Evolutionary conservation across 371 early-diverging fungal genomes (phyloP).

Genomic region (Mortierella sp.): DNA sequence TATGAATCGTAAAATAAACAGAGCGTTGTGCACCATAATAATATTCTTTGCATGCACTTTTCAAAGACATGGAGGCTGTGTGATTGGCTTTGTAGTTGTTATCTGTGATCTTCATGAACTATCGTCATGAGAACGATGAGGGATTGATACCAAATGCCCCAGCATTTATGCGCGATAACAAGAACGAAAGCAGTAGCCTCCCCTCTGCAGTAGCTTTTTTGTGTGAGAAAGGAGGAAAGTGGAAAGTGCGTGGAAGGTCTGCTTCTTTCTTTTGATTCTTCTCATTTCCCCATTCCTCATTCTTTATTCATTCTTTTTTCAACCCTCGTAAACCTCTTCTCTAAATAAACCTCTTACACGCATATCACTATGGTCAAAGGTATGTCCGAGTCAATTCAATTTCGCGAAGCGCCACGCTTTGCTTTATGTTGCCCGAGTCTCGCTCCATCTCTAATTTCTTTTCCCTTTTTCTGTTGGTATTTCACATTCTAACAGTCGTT

Average conservation of each 20-base stretch:
- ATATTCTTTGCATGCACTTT: too few relatives aligned
- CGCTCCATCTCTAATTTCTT: not conserved
- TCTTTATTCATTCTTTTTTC: not conserved
- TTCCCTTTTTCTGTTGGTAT: not conserved
- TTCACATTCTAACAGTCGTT: conserved; percentile 58
- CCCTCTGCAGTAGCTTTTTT: too few relatives aligned
- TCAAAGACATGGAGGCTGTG: not conserved
- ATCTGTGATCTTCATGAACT: not conserved
- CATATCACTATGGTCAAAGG: conserved; percentile 35
- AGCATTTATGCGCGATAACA: not conserved
- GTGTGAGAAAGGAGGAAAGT: too few relatives aligned
- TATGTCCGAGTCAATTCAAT: not conserved
- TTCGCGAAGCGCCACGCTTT: not conserved
- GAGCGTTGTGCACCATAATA: too few relatives aligned
- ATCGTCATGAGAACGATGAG: too few relatives aligned
- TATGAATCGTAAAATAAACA: conserved; percentile 46
- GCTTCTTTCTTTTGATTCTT: not conserved
- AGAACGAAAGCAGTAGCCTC: not conserved
- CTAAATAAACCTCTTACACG: not conserved
- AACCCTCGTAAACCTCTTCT: not conserved
- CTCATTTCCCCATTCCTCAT: not conserved
- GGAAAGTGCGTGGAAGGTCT: too few relatives aligned
- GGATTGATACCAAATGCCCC: not conserved
- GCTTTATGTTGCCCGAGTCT: not conserved
- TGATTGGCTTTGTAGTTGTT: not conserved